A percentile compares a stretch with the other conserved stretches of the same genome.
Conservation (phyloP, 306 rosid genomes). For the Cucurbita maxima region DNA sequence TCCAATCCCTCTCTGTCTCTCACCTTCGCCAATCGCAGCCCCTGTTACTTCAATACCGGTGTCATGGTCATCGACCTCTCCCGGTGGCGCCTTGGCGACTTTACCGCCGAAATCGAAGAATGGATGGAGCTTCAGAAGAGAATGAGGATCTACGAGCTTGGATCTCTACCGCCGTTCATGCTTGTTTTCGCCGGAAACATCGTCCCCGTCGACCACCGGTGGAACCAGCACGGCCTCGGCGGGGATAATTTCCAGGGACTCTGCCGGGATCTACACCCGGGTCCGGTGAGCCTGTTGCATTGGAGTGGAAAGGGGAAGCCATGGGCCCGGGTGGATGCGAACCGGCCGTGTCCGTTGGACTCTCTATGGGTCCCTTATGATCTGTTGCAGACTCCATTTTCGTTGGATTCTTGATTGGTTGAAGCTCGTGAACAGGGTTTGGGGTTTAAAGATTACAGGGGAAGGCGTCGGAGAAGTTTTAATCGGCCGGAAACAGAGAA, state of each 20-base stretch:
- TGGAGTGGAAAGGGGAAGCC: conserved; percentile 98
- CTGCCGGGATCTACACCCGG: conserved; percentile 71
- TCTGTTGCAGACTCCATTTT: conserved; percentile 55
- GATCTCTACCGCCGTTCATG: conserved; percentile 69
- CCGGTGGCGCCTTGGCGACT: conserved; percentile 56
- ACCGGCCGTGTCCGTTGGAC: conserved; percentile 72
- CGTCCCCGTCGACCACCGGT: conserved; percentile 57
- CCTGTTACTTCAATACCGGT: conserved; percentile 84
- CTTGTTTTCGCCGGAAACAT: conserved; percentile 67
- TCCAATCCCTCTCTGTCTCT: conserved; percentile 58
- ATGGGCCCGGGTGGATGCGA: conserved; percentile 79
- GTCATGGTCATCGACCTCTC: conserved; percentile 80
- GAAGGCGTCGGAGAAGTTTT: neutral
- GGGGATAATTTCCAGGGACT: conserved; percentile 74
- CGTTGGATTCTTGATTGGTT: conserved; percentile 39
- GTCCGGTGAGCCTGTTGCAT: conserved; percentile 78
- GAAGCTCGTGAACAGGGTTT: neutral
- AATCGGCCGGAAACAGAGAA: neutral
- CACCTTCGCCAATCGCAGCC: conserved; percentile 35
- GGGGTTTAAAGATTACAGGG: neutral
- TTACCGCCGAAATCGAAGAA: conserved; percentile 50
- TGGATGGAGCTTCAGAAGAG: conserved; percentile 92
- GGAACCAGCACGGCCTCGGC: conserved; percentile 89
- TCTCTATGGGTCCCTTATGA: conserved; percentile 95
- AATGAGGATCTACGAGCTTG: conserved; percentile 60